phyloP scores from a whole-genome alignment of 345 rosid species.

The Schrenkiella parvula region DNA sequence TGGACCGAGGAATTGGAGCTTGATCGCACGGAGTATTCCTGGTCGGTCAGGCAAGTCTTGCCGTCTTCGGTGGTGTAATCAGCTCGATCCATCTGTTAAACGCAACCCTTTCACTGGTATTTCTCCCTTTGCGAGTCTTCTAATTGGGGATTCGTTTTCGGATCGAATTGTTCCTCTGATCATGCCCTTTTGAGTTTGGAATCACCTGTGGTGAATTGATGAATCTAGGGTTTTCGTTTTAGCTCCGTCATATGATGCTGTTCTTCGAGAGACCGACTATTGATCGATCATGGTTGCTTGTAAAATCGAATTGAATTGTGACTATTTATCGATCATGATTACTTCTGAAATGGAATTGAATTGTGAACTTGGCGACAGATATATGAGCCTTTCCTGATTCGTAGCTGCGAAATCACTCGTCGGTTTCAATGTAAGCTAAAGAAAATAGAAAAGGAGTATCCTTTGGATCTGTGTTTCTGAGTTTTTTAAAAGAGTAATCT shows the following conservation, averaged over 20 bases:
- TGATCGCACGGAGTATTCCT: constrained; percentile 66
- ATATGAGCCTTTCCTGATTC: neutral
- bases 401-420: neutral
- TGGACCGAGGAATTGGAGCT: constrained; percentile 78
- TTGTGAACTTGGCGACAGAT: neutral
- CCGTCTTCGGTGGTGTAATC: constrained; percentile 94
- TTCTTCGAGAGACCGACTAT: neutral
- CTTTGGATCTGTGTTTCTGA: neutral
- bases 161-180: neutral
- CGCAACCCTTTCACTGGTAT: constrained; percentile 81
- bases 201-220: neutral
- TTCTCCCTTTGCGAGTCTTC: neutral
- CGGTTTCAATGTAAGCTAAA: neutral
- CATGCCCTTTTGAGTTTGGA: constrained; percentile 2
- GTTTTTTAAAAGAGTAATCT: neutral
- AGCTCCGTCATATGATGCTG: neutral
- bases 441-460: neutral
- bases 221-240: constrained; percentile 7
- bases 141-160: neutral
- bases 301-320: neutral
- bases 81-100: constrained; percentile 77
- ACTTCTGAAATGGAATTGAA: neutral
- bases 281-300: neutral
- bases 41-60: constrained; percentile 90
- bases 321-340: neutral